phyloP scores from a whole-genome alignment of 176 grass and related monocot species.

The Musa itinerans region DNA sequence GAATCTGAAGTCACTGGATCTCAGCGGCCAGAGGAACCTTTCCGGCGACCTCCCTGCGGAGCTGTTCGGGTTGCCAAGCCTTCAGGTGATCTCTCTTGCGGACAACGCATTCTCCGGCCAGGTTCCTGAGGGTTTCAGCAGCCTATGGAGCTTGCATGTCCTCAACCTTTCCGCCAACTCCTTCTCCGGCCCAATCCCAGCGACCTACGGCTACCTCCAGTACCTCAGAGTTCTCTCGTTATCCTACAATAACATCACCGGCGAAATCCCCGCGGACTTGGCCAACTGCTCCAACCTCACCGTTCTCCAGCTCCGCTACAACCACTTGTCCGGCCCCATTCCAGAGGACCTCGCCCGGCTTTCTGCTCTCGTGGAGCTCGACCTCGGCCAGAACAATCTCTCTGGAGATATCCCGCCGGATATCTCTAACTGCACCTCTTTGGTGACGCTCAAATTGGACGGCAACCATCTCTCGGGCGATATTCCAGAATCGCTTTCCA shows the following conservation, averaged over 20 bases:
- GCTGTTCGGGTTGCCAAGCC: conserved; percentile 72
- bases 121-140: conserved; percentile 94
- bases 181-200: conserved; percentile 67
- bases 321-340: conserved; percentile 54
- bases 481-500: conserved; percentile 64
- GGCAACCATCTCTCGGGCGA: conserved; percentile 60
- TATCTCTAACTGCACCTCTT: conserved; percentile 61
- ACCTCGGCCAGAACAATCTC: conserved; percentile 62
- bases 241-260: conserved; percentile 56
- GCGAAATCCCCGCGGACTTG: conserved; percentile 67
- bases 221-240: conserved; percentile 69
- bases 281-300: conserved; percentile 95
- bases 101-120: conserved; percentile 69
- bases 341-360: conserved; percentile 63
- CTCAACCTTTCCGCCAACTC: conserved; percentile 78
- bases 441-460: conserved; percentile 52
- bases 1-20: conserved; percentile 59
- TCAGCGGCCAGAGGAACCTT: conserved; percentile 68
- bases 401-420: conserved; percentile 61
- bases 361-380: conserved; percentile 44
- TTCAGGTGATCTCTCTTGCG: conserved; percentile 68
- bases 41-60: conserved; percentile 65
- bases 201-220: conserved; percentile 78
- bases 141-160: conserved; percentile 74
- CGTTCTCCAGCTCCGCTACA: conserved; percentile 63